These are phyloP conservation scores for Trichoderma arundinaceum DNA, from an alignment of 2,329 filamentous ascomycete genomes.

Conservation along the genomic window DNA sequence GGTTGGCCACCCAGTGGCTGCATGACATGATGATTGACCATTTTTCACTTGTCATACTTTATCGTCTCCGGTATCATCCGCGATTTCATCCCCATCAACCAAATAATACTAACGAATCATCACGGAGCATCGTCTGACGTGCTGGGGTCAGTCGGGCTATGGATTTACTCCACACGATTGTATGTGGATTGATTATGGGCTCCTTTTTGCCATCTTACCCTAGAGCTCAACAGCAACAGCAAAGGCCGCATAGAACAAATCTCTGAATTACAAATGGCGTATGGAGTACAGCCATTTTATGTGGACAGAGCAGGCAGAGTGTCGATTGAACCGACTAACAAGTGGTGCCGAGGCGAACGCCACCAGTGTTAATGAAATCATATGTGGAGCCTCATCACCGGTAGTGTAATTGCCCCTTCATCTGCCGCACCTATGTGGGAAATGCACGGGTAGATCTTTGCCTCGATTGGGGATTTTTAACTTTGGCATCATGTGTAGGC, in stretches of 20 bases:
- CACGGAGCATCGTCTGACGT: too few relatives aligned
- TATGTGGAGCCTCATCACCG: conserved; percentile 3
- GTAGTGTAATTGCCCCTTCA: neutral
- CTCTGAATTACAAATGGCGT: neutral
- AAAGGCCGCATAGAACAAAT: too few relatives aligned
- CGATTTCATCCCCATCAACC: conserved; percentile 1
- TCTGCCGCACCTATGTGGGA: neutral
- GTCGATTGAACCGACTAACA: too few relatives aligned
- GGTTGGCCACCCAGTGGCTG: neutral
- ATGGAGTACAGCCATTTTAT: neutral
- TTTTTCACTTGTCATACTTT: neutral
- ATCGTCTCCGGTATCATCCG: neutral
- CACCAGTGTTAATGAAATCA: conserved; percentile 8
- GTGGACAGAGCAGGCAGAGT: too few relatives aligned
- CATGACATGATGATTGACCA: neutral
- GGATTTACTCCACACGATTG: conserved; percentile 1
- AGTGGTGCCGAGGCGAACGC: too few relatives aligned
- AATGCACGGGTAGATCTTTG: neutral
- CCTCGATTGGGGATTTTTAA: neutral
- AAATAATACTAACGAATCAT: neutral
- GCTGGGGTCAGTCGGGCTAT: too few relatives aligned
- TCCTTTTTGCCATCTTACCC: neutral
- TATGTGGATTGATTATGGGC: neutral
- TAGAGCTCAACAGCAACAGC: neutral
- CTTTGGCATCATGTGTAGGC: neutral